These are phyloP conservation scores for Podospora pseudocomata DNA, from an alignment of 495 filamentous ascomycete genomes.

Conservation along the genomic window DNA sequence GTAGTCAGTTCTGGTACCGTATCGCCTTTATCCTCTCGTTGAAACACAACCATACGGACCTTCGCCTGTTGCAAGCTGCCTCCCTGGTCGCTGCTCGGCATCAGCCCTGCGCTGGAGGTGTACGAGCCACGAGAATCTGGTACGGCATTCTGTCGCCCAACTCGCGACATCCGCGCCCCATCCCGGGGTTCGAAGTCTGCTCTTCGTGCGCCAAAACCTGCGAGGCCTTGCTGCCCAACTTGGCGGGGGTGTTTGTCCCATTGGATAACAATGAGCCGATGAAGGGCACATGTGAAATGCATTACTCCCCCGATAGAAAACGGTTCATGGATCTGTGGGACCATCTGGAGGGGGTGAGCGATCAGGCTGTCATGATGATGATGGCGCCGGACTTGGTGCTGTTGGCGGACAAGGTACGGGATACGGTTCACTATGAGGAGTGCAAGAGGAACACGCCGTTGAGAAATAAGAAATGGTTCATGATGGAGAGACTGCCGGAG, in stretches of 20 bases:
- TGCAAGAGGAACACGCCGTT: conserved; percentile 34
- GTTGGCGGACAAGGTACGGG: conserved; percentile 36
- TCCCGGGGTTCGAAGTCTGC: conserved; percentile 41
- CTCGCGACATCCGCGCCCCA: conserved; percentile 17
- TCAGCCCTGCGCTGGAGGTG: conserved; percentile 35
- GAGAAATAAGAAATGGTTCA: conserved; percentile 35
- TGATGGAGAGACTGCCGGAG: conserved; percentile 38
- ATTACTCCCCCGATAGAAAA: conserved; percentile 35
- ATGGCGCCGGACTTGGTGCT: conserved; percentile 34
- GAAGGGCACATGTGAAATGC: conserved; percentile 40
- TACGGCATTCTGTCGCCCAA: conserved; percentile 41
- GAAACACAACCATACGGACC: conserved; percentile 37
- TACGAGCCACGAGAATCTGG: conserved; percentile 38
- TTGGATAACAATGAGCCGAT: conserved; percentile 35
- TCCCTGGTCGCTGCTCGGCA: conserved; percentile 35
- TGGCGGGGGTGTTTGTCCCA: conserved; percentile 39
- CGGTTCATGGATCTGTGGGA: conserved; percentile 45
- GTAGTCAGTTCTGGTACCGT: conserved; percentile 42
- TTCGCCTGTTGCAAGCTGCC: conserved; percentile 39
- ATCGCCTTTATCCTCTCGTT: conserved; percentile 45
- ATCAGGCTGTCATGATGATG: conserved; percentile 32
- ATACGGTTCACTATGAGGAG: conserved; percentile 34
- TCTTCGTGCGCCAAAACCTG: conserved; percentile 39
- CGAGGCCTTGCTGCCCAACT: conserved; percentile 41
- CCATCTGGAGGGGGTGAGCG: conserved; percentile 39